phyloP scores from a whole-genome alignment of 2,329 filamentous ascomycete species.

The Xylaria multiplex region DNA sequence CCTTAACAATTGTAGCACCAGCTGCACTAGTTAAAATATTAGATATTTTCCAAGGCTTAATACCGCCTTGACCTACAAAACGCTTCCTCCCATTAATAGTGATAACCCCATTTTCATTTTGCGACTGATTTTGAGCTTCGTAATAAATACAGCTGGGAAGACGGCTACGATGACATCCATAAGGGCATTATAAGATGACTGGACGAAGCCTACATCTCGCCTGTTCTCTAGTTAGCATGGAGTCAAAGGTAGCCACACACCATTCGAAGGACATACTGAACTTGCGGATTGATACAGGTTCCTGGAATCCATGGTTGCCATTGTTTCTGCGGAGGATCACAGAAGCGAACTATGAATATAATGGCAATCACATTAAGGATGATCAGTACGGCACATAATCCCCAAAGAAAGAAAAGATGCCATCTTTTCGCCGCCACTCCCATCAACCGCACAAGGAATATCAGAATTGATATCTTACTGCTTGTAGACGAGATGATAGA shows the following conservation, averaged over 20 bases:
- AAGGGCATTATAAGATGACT: slow-evolving; percentile 28
- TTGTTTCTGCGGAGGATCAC: slow-evolving; percentile 29
- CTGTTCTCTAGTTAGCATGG: slow-evolving; percentile 7
- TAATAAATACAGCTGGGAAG: slow-evolving; percentile 26
- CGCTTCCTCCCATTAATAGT: slow-evolving; percentile 27
- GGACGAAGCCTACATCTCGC: slow-evolving; percentile 16
- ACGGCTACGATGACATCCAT: slow-evolving; percentile 25
- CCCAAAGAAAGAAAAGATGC: slow-evolving; percentile 25
- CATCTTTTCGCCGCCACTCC: slow-evolving; percentile 24
- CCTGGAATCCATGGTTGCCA: slow-evolving; percentile 24
- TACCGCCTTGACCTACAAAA: slow-evolving; percentile 21
- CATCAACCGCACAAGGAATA: slow-evolving; percentile 28
- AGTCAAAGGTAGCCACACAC: not conserved
- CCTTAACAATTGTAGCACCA: slow-evolving; percentile 26
- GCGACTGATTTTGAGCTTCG: slow-evolving; percentile 21
- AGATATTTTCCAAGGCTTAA: not conserved
- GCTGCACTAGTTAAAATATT: slow-evolving; percentile 19
- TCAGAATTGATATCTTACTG: slow-evolving; percentile 28
- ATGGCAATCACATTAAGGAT: slow-evolving; percentile 18
- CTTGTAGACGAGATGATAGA: slow-evolving; percentile 25
- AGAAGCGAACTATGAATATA: slow-evolving; percentile 23
- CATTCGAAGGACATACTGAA: slow-evolving; percentile 15
- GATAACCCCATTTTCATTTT: slow-evolving; percentile 27
- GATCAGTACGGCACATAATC: slow-evolving; percentile 10
- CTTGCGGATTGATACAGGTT: slow-evolving; percentile 7